These are phyloP conservation scores for Tolypocladium sp. DNA, from an alignment of 2,329 filamentous ascomycete species.

Conservation along the genomic window DNA sequence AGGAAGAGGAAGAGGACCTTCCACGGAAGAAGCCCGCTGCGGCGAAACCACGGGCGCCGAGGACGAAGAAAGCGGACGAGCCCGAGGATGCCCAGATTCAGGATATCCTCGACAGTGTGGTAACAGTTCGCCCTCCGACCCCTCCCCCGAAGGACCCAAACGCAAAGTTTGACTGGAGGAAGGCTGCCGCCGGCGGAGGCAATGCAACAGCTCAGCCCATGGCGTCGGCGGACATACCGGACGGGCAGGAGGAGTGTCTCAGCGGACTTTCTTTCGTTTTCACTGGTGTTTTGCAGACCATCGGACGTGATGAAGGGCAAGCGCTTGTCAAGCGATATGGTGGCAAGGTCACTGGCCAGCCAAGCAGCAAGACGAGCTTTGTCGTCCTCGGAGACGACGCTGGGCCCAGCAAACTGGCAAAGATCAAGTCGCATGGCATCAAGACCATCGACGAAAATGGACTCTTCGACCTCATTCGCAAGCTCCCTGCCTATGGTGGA, in stretches of 20 bases:
- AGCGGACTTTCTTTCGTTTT: slow-evolving; percentile 90
- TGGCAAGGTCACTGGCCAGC: slow-evolving; percentile 76
- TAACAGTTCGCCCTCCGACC: slow-evolving; percentile 71
- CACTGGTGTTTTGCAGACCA: slow-evolving; percentile 72
- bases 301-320: slow-evolving; percentile 78
- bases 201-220: slow-evolving; percentile 53
- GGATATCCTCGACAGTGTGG: slow-evolving; percentile 80
- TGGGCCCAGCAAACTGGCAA: slow-evolving; percentile 84
- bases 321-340: slow-evolving; percentile 87
- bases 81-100: slow-evolving; percentile 63
- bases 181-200: slow-evolving; percentile 45
- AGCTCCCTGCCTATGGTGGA: slow-evolving; percentile 77
- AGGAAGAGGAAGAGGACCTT: slow-evolving; percentile 45
- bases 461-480: slow-evolving; percentile 74
- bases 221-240: slow-evolving; percentile 63
- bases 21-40: slow-evolving; percentile 50
- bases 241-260: slow-evolving; percentile 81
- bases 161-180: slow-evolving; percentile 74
- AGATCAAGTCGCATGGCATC: slow-evolving; percentile 69
- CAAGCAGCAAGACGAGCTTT: slow-evolving; percentile 89
- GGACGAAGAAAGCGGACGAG: slow-evolving; percentile 55
- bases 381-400: slow-evolving; percentile 88
- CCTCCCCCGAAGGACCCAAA: slow-evolving; percentile 65
- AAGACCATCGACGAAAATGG: slow-evolving; percentile 94
- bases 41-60: slow-evolving; percentile 49